A percentile compares a stretch with the other conserved stretches of the same genome.
Conservation (phyloP, 2,329 filamentous ascomycete species). For the Truncatella angustata region DNA sequence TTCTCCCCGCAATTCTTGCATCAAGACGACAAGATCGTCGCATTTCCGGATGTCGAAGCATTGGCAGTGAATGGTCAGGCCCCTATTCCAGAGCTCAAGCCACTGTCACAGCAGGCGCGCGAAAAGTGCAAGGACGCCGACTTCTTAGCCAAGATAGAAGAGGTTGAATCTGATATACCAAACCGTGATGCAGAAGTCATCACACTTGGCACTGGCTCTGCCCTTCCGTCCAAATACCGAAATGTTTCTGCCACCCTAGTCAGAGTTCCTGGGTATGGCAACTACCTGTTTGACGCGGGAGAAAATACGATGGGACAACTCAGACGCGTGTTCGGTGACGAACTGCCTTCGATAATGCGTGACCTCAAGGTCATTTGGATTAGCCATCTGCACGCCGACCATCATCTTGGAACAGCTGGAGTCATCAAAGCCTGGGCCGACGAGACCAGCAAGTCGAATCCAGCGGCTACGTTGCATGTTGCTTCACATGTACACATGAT, state of each 20-base stretch:
- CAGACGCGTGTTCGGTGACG: constrained; percentile 65
- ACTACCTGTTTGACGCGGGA: constrained; percentile 86
- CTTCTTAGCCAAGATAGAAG: constrained; percentile 35
- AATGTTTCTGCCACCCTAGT: constrained; percentile 91
- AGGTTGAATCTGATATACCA: constrained; percentile 63
- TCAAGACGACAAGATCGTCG: constrained; percentile 44
- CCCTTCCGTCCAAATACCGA: constrained; percentile 86
- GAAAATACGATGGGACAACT: constrained; percentile 91
- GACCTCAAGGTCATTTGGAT: constrained; percentile 86
- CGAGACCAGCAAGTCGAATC: constrained; percentile 36
- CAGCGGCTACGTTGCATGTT: constrained; percentile 54
- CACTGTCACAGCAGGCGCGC: constrained; percentile 50
- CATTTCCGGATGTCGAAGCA: constrained; percentile 45
- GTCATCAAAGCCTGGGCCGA: constrained; percentile 82
- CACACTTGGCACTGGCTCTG: constrained; percentile 87
- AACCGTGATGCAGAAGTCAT: constrained; percentile 78
- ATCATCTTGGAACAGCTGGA: constrained; percentile 82
- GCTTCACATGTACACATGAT: constrained; percentile 72
- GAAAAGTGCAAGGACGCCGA: constrained; percentile 21
- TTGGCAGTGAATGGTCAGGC: constrained; percentile 38
- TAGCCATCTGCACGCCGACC: constrained; percentile 93
- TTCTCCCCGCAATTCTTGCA: constrained; percentile 47
- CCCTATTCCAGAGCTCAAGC: constrained; percentile 38
- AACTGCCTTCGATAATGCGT: constrained; percentile 70
- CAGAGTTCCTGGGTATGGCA: constrained; percentile 80